Evolutionary conservation across 2,329 filamentous ascomycete species (phyloP).

Genomic region (Calonectria hawksworthii): DNA sequence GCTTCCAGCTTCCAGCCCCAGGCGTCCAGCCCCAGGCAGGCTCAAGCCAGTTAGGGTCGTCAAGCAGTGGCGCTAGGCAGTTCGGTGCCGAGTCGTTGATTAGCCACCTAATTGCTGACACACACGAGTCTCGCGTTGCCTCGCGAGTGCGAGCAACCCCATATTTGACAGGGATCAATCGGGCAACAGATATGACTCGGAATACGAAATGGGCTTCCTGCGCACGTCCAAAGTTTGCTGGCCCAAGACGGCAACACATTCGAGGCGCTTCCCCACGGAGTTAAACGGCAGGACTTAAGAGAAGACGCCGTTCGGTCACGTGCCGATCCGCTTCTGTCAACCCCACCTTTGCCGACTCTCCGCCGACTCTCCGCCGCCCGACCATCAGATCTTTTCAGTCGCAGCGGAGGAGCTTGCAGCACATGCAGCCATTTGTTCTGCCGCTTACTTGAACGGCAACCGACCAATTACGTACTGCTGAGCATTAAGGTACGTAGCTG

Average conservation of each 20-base stretch:
- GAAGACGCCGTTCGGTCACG: constrained; percentile 31
- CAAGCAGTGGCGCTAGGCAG: constrained; percentile 14
- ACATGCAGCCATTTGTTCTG: neutral
- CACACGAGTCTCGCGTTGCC: neutral
- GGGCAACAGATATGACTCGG: neutral
- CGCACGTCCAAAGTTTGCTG: neutral
- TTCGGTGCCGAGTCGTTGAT: constrained; percentile 5
- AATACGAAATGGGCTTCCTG: neutral
- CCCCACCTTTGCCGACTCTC: constrained; percentile 18
- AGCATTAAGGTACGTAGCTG: neutral
- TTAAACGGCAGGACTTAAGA: constrained; percentile 47
- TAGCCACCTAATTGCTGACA: constrained; percentile 9
- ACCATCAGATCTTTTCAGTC: constrained; percentile 21
- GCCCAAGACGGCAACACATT: constrained; percentile 5
- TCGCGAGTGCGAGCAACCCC: neutral
- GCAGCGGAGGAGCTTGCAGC: constrained; percentile 3
- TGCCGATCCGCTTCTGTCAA: constrained; percentile 12
- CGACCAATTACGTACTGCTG: neutral
- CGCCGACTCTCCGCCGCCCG: neutral
- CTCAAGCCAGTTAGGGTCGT: neutral
- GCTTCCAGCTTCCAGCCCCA: neutral
- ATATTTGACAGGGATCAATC: constrained; percentile 15
- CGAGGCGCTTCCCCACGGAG: constrained; percentile 31
- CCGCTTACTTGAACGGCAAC: neutral
- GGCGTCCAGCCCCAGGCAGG: neutral